Evolutionary conservation across 352 stramenopile genomes (phyloP).

Genomic region (Phytophthora agathidicida): DNA sequence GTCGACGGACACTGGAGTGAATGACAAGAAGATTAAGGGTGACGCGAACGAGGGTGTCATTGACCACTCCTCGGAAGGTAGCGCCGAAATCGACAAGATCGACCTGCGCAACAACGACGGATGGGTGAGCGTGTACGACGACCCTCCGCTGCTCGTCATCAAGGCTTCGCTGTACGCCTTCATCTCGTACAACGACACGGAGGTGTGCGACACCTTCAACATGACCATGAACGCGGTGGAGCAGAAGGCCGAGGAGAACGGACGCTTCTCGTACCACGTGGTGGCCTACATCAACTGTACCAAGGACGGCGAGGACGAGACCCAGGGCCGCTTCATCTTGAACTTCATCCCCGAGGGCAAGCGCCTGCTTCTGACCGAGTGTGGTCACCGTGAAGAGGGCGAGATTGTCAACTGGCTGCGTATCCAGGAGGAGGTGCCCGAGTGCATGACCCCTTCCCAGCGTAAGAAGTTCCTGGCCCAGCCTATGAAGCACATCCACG

Average conservation of each 20-base stretch:
- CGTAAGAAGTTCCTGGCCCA: constrained; percentile 84
- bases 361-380: constrained; percentile 79
- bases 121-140: constrained; percentile 85
- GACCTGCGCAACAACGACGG: constrained; percentile 71
- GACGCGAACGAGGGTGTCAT: constrained; percentile 79
- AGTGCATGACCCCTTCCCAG: constrained; percentile 83
- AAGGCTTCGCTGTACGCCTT: constrained; percentile 89
- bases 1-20: constrained; percentile 19
- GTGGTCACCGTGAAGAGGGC: constrained; percentile 80
- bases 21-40: constrained; percentile 78
- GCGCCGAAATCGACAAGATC: constrained; percentile 86
- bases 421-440: constrained; percentile 79
- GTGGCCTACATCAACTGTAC: constrained; percentile 89
- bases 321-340: constrained; percentile 78
- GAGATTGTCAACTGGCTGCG: constrained; percentile 89
- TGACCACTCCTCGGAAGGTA: constrained; percentile 79
- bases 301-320: constrained; percentile 75
- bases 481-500: constrained; percentile 89
- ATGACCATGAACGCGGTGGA: constrained; percentile 88
- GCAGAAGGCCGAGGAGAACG: constrained; percentile 77
- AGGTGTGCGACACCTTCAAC: constrained; percentile 86
- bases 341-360: constrained; percentile 87
- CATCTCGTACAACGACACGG: constrained; percentile 85
- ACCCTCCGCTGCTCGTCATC: constrained; percentile 79
- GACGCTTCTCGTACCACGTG: constrained; percentile 79